Evolutionary conservation across 495 filamentous ascomycete genomes (phyloP).

Genomic region (Penicillium antarcticum): DNA sequence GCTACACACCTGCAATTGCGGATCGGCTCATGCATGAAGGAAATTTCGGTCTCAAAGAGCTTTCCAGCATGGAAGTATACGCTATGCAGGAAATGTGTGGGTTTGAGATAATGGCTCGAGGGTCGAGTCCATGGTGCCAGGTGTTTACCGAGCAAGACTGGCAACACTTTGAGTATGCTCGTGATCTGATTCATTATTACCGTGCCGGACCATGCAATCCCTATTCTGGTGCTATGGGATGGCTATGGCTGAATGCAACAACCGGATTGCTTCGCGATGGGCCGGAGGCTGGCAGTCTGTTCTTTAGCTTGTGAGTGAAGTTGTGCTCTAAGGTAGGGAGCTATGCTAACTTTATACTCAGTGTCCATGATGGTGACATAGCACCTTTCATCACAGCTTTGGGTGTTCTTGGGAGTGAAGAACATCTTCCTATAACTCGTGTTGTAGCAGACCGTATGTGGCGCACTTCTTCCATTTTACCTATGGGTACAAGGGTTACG

Average conservation of each 20-base stretch:
- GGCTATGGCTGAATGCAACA: constrained; percentile 62
- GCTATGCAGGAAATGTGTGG: constrained; percentile 64
- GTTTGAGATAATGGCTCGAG: constrained; percentile 54
- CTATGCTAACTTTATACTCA: constrained; percentile 13
- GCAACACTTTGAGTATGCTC: constrained; percentile 57
- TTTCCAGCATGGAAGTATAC: constrained; percentile 49
- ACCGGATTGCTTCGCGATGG: constrained; percentile 46
- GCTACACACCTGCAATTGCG: constrained; percentile 47
- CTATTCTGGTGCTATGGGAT: constrained; percentile 57
- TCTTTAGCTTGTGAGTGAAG: constrained; percentile 54
- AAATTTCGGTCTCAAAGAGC: constrained; percentile 35
- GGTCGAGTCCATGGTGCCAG: constrained; percentile 55
- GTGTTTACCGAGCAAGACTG: constrained; percentile 56
- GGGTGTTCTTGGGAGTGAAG: constrained; percentile 46
- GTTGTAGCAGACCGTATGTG: constrained; percentile 42
- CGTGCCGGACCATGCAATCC: constrained; percentile 57
- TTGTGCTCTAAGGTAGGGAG: background rate
- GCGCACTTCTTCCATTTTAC: constrained; percentile 53
- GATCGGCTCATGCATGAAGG: constrained; percentile 37
- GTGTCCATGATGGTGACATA: constrained; percentile 60
- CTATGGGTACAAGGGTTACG: constrained; percentile 57
- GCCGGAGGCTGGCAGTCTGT: constrained; percentile 46
- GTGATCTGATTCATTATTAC: constrained; percentile 60
- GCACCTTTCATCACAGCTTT: constrained; percentile 53
- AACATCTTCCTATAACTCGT: constrained; percentile 43